Evolutionary conservation across 371 early-diverging fungal species (phyloP), one percentile per base, ranked within the genome.

Genomic region (Mortierella sp.): DNA sequence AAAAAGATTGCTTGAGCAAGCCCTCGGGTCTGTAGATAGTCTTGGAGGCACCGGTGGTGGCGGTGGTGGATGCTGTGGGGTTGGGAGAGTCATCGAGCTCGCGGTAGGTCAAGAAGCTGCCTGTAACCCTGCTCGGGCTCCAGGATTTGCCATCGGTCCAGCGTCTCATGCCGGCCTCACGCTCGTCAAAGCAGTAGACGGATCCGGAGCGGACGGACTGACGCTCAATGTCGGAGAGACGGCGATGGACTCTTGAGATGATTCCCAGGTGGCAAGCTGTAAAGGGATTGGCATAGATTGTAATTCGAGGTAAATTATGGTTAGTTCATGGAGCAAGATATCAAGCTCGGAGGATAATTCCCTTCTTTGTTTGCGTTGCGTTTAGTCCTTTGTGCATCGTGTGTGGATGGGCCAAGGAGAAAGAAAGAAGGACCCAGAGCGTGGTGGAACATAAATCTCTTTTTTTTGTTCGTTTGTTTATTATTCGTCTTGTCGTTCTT

Each of bases 71-170:
- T 44, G 91, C 86, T 21, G 64, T 19, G 9, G 64, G 40, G 37
- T 64, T 64, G 34, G 89, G 87, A 46, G 92, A 90, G 61, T 92
- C 92, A 64, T 93, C 94, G 8, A 95, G 89, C 82, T 96, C 96
- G 69, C 94, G 92, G 78, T 96, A 96, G 13, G 95, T 96, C 31
- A 96, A 81, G 80, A 96, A 96, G 74, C 92, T 93, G n/a, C 96
- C 95, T 16, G 92, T 89, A 1, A 95, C 95, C 48, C 97, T 91
- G 73, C 94, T 94, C 1, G 97, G 96, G 28, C 96, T 95, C 97
- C 97, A 96, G 57, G 93, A 93, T 57, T 94, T 92, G n/a, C 97
- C 96, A 82, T 97, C 98, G 4, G 98, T 97, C 98, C 98, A 97
- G 21, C 97, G 91, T 73, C 95, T 89, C 93, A 97, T 97, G 0